Evolutionary conservation across 106 monocot genomes (phyloP), one percentile per base, ranked within the genome.

Genomic region (Dendrobium chrysotoxum): DNA sequence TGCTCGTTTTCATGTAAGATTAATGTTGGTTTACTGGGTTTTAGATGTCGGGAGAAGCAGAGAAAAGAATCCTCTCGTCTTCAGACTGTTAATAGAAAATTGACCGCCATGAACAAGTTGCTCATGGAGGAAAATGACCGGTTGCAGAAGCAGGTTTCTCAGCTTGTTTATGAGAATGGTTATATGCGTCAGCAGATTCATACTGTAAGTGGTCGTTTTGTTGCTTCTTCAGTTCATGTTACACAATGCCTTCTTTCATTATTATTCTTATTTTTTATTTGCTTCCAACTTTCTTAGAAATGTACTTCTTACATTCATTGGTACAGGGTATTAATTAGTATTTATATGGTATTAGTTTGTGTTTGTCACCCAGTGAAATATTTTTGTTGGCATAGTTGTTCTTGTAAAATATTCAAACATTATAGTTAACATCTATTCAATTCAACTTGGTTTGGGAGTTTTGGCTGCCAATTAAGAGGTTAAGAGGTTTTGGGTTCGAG

Each of bases 121-220:
- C 77, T 94, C 50, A 90, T 94, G 91, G 94, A 94, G 70, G 94
- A 94, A 57, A 94, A 94, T 80, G 93, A 93, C 75, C 85, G 91
- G 38, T 82, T 93, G 80, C 93, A 91, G 91, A 93, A 93, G 86
- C 93, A 93, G 85, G 89, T 91, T 79, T 91, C 93, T 44, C 93
- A 90, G 5, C 85, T 93, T 64, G 91, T 91, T 17, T 87, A 91
- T 68, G 91, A 93, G 77, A 91, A 91, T 77, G 90, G 91, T 17
- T 89, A 80, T 66, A 94, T 94, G 91, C 88, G 90, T 55, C 91
- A 91, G 57, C 91, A 90, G 78, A 78, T 91, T 17, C 87, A 89
- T 68, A 91, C 74, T 75, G 94, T 94, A 72, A 84, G 85, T n/a
- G 26, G 26, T 31, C n/a, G 40, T 53, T 72, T 45, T 13, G 28